phyloP scores from a whole-genome alignment of 768 basidiomycete species.

The Leucosporidium yakuticum region DNA sequence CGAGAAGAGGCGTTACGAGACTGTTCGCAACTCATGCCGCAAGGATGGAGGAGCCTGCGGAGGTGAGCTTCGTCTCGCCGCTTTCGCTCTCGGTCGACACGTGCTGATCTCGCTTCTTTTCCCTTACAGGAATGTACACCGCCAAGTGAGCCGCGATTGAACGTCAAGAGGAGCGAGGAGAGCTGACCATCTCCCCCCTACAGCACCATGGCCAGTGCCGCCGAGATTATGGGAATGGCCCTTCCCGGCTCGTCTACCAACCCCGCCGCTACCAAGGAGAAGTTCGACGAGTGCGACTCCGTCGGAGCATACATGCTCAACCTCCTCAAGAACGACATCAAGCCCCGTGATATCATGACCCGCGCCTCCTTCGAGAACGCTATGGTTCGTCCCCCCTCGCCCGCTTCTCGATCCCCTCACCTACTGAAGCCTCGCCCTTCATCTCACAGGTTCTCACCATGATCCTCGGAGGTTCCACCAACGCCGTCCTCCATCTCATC shows the following conservation, averaged over 20 bases:
- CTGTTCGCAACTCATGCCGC: constrained; percentile 89
- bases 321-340: constrained; percentile 82
- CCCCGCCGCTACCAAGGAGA: constrained; percentile 87
- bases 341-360: constrained; percentile 95
- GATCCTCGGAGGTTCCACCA: constrained; percentile 95
- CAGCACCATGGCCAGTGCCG: constrained; percentile 95
- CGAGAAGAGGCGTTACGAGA: constrained; percentile 75
- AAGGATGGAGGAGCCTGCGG: constrained; percentile 90
- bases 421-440: background rate
- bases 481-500: constrained; percentile 92
- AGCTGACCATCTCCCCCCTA: constrained; percentile 56
- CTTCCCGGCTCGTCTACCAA: constrained; percentile 94
- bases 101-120: background rate
- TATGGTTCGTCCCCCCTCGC: constrained; percentile 55
- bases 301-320: constrained; percentile 78
- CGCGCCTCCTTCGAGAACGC: constrained; percentile 95
- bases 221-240: constrained; percentile 93
- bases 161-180: background rate
- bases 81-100: constrained; percentile 11
- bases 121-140: constrained; percentile 39
- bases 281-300: constrained; percentile 71
- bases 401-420: background rate
- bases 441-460: constrained; percentile 76
- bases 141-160: constrained; percentile 24
- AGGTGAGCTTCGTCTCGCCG: constrained; percentile 42